phyloP scores from a whole-genome alignment of 805 yeast genomes.

The Schwanniomyces occidentalis region DNA sequence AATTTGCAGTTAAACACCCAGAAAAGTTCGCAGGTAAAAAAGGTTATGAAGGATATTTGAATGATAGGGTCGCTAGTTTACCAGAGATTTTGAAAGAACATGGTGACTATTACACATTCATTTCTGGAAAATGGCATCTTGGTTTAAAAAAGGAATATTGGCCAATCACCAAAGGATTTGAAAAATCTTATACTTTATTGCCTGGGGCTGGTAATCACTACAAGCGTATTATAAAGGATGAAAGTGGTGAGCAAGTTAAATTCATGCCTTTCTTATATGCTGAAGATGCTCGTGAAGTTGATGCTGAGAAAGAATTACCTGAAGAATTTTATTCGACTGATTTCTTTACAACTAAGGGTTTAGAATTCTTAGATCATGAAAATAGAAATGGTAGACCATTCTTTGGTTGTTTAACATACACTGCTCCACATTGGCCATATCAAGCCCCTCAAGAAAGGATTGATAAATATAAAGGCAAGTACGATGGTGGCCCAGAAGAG shows the following conservation, averaged over 20 bases:
- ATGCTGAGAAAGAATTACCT: constrained; percentile 40
- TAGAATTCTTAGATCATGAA: constrained; percentile 32
- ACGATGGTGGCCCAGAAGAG: constrained; percentile 50
- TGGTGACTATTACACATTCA: constrained; percentile 51
- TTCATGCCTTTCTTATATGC: constrained; percentile 43
- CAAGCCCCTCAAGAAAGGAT: constrained; percentile 55
- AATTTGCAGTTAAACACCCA: constrained; percentile 39
- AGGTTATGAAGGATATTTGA: constrained; percentile 58
- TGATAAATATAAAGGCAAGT: constrained; percentile 47
- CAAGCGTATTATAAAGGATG: constrained; percentile 41
- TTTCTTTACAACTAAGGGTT: constrained; percentile 43
- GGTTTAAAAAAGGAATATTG: constrained; percentile 49
- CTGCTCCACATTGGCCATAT: constrained; percentile 70
- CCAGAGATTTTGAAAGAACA: constrained; percentile 50
- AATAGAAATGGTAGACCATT: constrained; percentile 49
- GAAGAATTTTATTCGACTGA: constrained; percentile 49
- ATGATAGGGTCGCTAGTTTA: constrained; percentile 51
- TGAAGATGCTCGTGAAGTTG: constrained; percentile 37
- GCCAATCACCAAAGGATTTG: constrained; percentile 53
- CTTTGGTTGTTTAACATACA: constrained; percentile 54
- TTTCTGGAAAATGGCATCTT: constrained; percentile 64
- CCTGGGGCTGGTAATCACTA: constrained; percentile 62
- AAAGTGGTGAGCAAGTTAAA: constrained; percentile 24
- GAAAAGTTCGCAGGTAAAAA: constrained; percentile 44
- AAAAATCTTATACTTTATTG: constrained; percentile 47